These are phyloP conservation scores for Exophiala sp. DNA, from an alignment of 2,329 filamentous ascomycete genomes.

Conservation along the genomic window DNA sequence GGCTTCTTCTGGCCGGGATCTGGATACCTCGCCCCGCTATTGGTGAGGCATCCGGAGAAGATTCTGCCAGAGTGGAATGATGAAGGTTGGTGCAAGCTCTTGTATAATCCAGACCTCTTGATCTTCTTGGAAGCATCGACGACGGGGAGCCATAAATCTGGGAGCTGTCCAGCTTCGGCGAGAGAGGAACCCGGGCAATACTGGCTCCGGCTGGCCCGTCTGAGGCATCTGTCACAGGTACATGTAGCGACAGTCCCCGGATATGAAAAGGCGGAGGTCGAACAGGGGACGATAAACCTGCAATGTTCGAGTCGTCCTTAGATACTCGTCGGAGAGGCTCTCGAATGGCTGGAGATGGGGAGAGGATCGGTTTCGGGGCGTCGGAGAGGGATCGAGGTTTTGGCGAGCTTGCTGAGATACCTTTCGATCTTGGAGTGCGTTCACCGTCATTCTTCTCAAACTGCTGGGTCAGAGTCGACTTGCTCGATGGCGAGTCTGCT, in stretches of 20 bases:
- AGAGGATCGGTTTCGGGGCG: constrained; percentile 53
- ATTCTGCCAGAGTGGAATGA: constrained; percentile 88
- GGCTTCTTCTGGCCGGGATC: constrained; percentile 51
- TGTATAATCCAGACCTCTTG: constrained; percentile 86
- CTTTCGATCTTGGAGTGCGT: constrained; percentile 21
- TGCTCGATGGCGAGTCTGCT: constrained; percentile 15
- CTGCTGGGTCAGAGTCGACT: constrained; percentile 25
- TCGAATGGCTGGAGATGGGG: constrained; percentile 54
- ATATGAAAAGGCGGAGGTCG: constrained; percentile 58
- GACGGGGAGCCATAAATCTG: constrained; percentile 82
- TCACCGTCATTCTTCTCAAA: constrained; percentile 26
- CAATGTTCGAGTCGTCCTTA: constrained; percentile 61
- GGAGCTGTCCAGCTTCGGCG: constrained; percentile 76
- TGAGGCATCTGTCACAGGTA: constrained; percentile 48
- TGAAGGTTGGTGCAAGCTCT: constrained; percentile 89
- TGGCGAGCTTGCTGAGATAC: constrained; percentile 26
- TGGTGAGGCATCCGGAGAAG: constrained; percentile 84
- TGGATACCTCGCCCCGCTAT: constrained; percentile 63
- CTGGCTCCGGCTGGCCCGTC: constrained; percentile 41
- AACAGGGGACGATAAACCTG: constrained; percentile 64
- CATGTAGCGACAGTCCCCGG: constrained; percentile 63
- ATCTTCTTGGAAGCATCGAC: constrained; percentile 81
- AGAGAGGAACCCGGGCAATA: constrained; percentile 62
- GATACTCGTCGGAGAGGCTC: constrained; percentile 49
- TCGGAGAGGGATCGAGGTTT: constrained; percentile 63